Percentiles rank a stretch among this genome's conserved stretches.
phyloP scores from a whole-genome alignment of 2,329 filamentous ascomycete species.

The Neonectria coccinea region DNA sequence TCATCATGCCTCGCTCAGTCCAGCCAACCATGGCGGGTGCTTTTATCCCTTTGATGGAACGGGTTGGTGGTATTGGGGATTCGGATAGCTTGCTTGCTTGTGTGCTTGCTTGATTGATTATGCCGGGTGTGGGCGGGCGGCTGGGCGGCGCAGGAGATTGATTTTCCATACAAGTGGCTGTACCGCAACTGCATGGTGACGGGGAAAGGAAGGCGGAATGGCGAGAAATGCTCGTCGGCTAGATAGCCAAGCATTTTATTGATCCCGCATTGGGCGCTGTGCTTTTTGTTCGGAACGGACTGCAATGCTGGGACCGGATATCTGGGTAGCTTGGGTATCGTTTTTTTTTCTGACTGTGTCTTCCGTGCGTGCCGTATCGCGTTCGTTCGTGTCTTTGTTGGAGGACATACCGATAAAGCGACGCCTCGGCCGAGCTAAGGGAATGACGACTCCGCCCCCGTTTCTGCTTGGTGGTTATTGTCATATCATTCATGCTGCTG shows the following conservation, averaged over 20 bases:
- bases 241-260: slow-evolving; percentile 4
- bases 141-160: slow-evolving; percentile 15
- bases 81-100: slow-evolving; percentile 9
- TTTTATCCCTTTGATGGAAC: not conserved
- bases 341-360: not conserved
- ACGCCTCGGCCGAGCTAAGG: not conserved
- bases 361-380: not conserved
- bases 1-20: not conserved
- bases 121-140: slow-evolving; percentile 10
- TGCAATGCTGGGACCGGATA: not conserved
- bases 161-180: not conserved
- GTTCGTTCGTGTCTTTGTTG: not conserved
- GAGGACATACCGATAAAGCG: not conserved
- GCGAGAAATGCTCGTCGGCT: slow-evolving; percentile 1
- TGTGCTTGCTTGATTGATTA: slow-evolving; percentile 18
- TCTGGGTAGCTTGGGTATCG: not conserved
- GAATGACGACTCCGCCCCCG: not conserved
- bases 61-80: slow-evolving; percentile 13
- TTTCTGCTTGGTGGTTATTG: not conserved
- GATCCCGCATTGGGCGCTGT: slow-evolving; percentile 1
- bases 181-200: not conserved
- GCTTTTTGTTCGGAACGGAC: slow-evolving; percentile 10
- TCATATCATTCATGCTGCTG: slow-evolving; percentile 11
- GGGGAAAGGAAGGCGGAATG: not conserved
- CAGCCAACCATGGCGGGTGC: slow-evolving; percentile 14